Evolutionary conservation across 176 grass and related monocot genomes (phyloP), one percentile per base, ranked within the genome.

Genomic region (Typha latifolia): DNA sequence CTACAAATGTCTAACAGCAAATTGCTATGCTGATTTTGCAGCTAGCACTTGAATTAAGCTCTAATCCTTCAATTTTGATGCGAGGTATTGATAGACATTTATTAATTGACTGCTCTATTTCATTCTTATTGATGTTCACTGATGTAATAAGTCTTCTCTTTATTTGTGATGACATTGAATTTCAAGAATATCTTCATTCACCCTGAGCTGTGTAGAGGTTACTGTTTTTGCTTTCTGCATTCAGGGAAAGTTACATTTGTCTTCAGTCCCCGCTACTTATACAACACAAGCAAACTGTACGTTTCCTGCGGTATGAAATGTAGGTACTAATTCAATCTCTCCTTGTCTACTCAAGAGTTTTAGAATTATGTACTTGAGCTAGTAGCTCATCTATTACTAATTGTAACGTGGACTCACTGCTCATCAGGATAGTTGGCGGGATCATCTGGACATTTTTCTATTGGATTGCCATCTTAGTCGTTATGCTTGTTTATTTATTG

Each of bases 401-500:
- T 57, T 59, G 10, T 16, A 59, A 59, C 6, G 9, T 21, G 10
- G 53, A 6, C 53, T 59, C n/a, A 21, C 18, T 59, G 53, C 53
- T 59, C 14, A 59, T 0, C 37, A 43, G 53, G 53, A 59, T 59
- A 19, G 15, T 19, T 21, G 16, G 20, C 18, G 6, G n/a, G 18
- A 59, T 10, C 16, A 59, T 18, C 51, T 14, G 18, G 53, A 19
- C 53, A 59, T 55, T 16, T 59, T 59, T 8, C 20, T 19, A n/a
- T 43, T 43, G 37, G 9, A 43, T 29, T 43, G 37, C 37, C 37
- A 43, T 43, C 37, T 43, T 43, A 0, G 8, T 43, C 53, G 15
- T 59, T 59, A 59, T 21, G 11, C 53, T 21, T 59, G 53, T 59
- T 59, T 59, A 59, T 16, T 18, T 59, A 59, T 59, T 59, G 53